Evolutionary conservation across 441 rosid species (phyloP).

Genomic region (Oxalis stricta): DNA sequence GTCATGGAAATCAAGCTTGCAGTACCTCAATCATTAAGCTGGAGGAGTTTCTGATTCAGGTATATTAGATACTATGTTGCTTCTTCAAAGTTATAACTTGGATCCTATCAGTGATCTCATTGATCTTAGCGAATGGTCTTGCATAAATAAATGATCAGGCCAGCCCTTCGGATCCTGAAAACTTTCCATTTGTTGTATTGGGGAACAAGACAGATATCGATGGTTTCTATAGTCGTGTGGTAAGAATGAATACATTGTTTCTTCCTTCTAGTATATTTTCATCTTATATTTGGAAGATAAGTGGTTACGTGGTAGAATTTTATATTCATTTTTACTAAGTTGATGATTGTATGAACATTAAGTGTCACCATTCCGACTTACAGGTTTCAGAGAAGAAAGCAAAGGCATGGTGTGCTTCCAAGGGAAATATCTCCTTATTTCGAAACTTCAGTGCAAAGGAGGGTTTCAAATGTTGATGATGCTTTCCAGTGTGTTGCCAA

Average conservation of each 20-base stretch:
- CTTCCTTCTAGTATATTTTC: background rate
- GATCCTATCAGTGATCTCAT: slow-evolving; percentile 1
- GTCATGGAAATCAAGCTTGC: no score
- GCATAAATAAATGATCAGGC: slow-evolving; percentile 60
- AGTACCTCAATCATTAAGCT: slow-evolving; percentile 77
- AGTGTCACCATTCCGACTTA: background rate
- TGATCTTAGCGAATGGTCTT: no score
- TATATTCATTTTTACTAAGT: background rate
- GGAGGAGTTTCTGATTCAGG: slow-evolving; percentile 83
- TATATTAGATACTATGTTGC: slow-evolving; percentile 3
- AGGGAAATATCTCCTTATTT: slow-evolving; percentile 67
- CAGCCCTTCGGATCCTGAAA: slow-evolving; percentile 76
- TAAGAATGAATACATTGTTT: slow-evolving; percentile 18
- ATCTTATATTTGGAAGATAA: background rate
- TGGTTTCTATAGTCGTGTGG: slow-evolving; percentile 64
- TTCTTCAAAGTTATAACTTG: background rate
- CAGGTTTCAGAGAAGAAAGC: slow-evolving; percentile 74
- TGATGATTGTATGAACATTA: no score
- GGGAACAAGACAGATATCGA: slow-evolving; percentile 72
- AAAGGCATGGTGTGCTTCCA: slow-evolving; percentile 75
- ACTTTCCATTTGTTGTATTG: slow-evolving; percentile 73
- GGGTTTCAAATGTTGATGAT: slow-evolving; percentile 66
- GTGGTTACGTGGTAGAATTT: no score
- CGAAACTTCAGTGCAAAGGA: slow-evolving; percentile 75
- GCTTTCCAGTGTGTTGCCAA: slow-evolving; percentile 62